Evolutionary conservation across 345 rosid species (phyloP).

Genomic region (Gossypium stocksii): DNA sequence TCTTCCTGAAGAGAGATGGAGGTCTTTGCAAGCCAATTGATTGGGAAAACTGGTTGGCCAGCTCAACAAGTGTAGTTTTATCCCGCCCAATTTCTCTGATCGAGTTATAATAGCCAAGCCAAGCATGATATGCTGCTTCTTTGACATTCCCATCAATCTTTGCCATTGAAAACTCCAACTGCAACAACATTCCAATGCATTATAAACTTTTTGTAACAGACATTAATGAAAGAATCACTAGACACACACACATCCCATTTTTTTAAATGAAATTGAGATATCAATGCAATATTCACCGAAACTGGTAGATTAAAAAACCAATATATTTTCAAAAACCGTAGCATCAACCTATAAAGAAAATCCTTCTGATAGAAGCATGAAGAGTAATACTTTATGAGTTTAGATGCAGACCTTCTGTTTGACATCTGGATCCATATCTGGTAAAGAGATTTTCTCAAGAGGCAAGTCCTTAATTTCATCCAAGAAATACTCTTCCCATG

Average conservation of each 20-base stretch:
- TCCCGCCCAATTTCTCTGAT: constrained; percentile 81
- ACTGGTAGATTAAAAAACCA: neutral
- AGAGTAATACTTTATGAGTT: neutral
- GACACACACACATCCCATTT: neutral
- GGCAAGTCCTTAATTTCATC: constrained; percentile 79
- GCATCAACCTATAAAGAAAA: neutral
- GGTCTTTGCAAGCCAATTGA: constrained; percentile 82
- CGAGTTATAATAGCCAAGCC: constrained; percentile 94
- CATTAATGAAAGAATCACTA: neutral
- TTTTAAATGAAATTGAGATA: neutral
- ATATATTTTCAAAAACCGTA: neutral
- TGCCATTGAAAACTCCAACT: constrained; percentile 63
- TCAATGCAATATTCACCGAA: neutral
- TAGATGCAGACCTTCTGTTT: constrained; percentile 48
- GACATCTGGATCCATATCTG: constrained; percentile 47
- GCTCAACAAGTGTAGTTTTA: constrained; percentile 78
- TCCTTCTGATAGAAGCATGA: neutral
- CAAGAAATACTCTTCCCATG: constrained; percentile 94
- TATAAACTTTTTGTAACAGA: neutral
- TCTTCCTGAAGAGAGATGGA: constrained; percentile 72
- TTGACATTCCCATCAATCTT: constrained; percentile 72
- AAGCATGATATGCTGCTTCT: constrained; percentile 96
- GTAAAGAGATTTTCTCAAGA: constrained; percentile 54
- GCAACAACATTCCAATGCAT: constrained; percentile 20
- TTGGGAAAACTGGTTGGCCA: constrained; percentile 61